Base-by-base conservation (phyloP, 176 grass and related monocot species). In the Eremochloa ophiuroides region DNA sequence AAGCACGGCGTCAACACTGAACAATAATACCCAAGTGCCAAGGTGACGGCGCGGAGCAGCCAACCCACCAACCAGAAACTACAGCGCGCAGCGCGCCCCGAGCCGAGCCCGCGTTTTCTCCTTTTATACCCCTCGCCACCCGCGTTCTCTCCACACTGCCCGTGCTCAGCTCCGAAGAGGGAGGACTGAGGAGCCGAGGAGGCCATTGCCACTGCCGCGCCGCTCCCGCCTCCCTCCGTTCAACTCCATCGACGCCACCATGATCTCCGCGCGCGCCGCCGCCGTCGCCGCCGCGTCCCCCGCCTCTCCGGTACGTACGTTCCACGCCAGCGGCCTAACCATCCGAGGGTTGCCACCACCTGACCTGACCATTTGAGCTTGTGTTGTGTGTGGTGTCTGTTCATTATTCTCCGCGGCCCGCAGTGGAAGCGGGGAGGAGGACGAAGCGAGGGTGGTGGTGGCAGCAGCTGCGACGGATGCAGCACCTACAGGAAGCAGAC, bases 391-490 rank as follows among this genome's bases (percentile, higher is more conserved):
- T 43, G 31, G 7, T 62, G 30, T 62, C 11, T 42, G 41, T n/a
- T n/a, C n/a, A n/a, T 42, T 62, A 50, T 48, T 60, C 4, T 17
- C 10, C 37, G 69, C 46, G 16, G 10, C 13, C 35, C 55, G 79
- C 83, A 86, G 88, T 86, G 83, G 87, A 91, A 81, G 67, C 83
- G 73, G 12, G 72, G 61, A 62, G 72, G 61, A 62, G 61, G 77
- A 63, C 59, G 75, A 23, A 63, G 18, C 50, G 59, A 92, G 42
- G 58, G 56, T 0, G 48, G 48, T 7, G 58, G 56, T 0, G 48
- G 48, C 18, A 20, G 56, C 71, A 74, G 85, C 78, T 42, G 60
- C 66, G 37, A 34, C 76, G 75, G 55, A 4, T 85, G 80, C 78
- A 37, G 46, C 34, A 77, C 77, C 73, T 87, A 75, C 50, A 50